Conservation (phyloP, 208 protist genomes). For the Acanthamoeba royreba region DNA sequence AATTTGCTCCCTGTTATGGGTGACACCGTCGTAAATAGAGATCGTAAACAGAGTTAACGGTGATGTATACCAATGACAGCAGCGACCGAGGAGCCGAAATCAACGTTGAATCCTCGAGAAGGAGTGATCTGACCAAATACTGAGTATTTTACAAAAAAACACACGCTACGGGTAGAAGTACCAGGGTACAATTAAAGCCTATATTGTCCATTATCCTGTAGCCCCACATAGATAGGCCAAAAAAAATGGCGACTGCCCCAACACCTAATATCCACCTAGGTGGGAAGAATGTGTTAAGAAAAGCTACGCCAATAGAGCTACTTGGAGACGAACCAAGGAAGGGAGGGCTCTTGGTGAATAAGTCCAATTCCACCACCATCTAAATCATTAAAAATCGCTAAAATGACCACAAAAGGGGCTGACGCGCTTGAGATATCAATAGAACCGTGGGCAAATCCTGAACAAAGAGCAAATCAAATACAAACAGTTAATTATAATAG, state of each 20-base stretch:
- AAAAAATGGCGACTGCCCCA: neutral
- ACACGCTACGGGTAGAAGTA: neutral
- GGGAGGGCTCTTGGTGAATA: neutral
- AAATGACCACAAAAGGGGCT: neutral
- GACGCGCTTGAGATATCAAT: neutral
- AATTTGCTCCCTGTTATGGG: neutral
- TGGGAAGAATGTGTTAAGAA: neutral
- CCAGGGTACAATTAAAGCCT: neutral
- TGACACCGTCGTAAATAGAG: neutral
- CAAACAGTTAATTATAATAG: neutral
- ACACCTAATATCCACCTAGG: neutral
- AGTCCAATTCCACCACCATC: neutral
- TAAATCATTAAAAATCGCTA: neutral
- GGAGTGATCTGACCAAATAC: neutral
- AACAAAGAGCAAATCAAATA: neutral
- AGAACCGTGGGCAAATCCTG: neutral
- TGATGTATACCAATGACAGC: neutral
- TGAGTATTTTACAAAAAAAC: neutral
- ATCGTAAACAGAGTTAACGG: neutral
- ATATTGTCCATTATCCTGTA: neutral
- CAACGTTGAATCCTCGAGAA: neutral
- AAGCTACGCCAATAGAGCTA: neutral
- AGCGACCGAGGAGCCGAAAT: neutral
- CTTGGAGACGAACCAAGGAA: neutral
- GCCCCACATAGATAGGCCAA: neutral